phyloP scores from a whole-genome alignment of 495 filamentous ascomycete genomes.

The Penicilliopsis zonata region DNA sequence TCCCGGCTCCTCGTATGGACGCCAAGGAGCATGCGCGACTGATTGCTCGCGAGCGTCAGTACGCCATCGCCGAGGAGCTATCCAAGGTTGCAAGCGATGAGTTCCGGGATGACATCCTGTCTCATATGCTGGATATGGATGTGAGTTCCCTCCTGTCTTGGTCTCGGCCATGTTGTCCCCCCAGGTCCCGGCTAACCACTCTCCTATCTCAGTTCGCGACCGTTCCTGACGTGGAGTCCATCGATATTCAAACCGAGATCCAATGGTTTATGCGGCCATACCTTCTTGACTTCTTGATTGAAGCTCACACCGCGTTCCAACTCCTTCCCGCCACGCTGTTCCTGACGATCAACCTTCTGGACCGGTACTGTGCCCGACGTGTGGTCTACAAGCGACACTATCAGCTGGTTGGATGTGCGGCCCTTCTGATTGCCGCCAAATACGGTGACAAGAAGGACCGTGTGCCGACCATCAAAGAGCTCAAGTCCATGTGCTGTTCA shows the following conservation, averaged over 20 bases:
- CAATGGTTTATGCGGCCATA: conserved; percentile 99
- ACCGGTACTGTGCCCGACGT: conserved; percentile 92
- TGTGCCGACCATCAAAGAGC: conserved; percentile 86
- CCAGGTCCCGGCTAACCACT: conserved; percentile 12
- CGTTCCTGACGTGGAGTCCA: conserved; percentile 87
- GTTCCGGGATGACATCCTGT: conserved; percentile 83
- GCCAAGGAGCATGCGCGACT: conserved; percentile 60
- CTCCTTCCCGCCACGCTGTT: conserved; percentile 90
- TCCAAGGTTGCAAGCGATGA: conserved; percentile 72
- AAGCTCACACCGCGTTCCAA: conserved; percentile 90
- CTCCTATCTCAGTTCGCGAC: conserved; percentile 59
- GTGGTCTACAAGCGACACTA: conserved; percentile 99
- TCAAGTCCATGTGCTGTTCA: conserved; percentile 98
- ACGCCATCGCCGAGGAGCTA: conserved; percentile 75
- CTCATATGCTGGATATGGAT: conserved; percentile 96
- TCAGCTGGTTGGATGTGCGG: conserved; percentile 91
- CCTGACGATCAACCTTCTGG: conserved; percentile 90
- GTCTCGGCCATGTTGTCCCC: not conserved
- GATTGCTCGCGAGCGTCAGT: conserved; percentile 64
- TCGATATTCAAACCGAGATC: conserved; percentile 97
- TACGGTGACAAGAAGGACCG: conserved; percentile 97
- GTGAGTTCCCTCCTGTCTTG: conserved; percentile 31
- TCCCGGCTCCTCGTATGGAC: conserved; percentile 16
- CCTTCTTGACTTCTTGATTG: conserved; percentile 94
- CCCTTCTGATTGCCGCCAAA: conserved; percentile 93